These are phyloP conservation scores for Hevea brasiliensis DNA, from an alignment of 345 rosid species.

Conservation along the genomic window DNA sequence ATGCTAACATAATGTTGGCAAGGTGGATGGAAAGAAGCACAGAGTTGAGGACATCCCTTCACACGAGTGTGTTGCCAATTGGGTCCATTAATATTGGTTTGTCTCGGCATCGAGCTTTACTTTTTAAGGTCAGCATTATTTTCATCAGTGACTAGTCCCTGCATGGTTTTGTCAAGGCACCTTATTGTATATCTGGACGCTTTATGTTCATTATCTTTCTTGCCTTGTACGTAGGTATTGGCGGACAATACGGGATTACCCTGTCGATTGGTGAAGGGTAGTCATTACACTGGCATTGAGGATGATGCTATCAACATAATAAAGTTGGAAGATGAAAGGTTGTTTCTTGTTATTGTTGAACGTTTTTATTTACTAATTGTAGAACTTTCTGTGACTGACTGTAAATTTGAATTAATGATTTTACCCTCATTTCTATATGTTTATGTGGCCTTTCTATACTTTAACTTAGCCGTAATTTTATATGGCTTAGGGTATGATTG, in stretches of 20 bases:
- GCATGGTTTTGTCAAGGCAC: too few species aligned
- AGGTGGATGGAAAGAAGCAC: slow-evolving; percentile 85
- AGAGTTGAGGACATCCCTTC: slow-evolving; percentile 74
- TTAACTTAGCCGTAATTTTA: neutral
- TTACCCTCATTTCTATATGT: neutral
- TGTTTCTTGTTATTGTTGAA: slow-evolving; percentile 28
- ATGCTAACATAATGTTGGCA: slow-evolving; percentile 77
- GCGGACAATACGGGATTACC: slow-evolving; percentile 78
- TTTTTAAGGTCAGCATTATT: slow-evolving; percentile 75
- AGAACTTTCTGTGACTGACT: neutral
- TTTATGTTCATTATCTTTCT: slow-evolving; percentile 24
- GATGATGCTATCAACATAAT: slow-evolving; percentile 96
- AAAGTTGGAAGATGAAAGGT: slow-evolving; percentile 91
- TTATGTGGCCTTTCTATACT: neutral
- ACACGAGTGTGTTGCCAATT: slow-evolving; percentile 78
- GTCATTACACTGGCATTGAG: slow-evolving; percentile 97
- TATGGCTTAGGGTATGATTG: neutral
- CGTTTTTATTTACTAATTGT: neutral
- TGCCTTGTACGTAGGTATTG: slow-evolving; percentile 63
- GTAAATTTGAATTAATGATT: neutral
- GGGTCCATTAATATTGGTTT: slow-evolving; percentile 86
- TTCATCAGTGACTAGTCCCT: slow-evolving; percentile 12
- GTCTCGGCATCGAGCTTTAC: slow-evolving; percentile 95
- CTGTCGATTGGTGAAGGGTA: slow-evolving; percentile 96
- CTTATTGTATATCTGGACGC: neutral